Conservation (phyloP, 2,329 filamentous ascomycete genomes). For the Byssochlamys sp. region DNA sequence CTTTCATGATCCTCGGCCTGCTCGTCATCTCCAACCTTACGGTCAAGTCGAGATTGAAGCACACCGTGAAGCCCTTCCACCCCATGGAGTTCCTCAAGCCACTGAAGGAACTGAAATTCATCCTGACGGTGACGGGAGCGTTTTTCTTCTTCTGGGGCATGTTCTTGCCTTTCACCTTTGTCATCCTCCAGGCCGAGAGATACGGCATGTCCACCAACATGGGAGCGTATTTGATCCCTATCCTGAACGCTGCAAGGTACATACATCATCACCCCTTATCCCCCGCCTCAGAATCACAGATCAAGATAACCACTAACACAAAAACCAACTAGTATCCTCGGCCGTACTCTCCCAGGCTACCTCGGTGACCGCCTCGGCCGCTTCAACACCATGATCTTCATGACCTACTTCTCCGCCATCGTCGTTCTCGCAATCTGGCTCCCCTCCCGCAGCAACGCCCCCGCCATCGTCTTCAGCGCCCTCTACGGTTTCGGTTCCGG, state of each 20-base stretch:
- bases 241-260: slow-evolving; percentile 43
- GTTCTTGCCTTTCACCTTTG: slow-evolving; percentile 48
- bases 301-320: not conserved
- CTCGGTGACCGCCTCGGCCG: slow-evolving; percentile 19
- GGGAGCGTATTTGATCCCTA: slow-evolving; percentile 44
- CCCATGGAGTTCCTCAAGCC: slow-evolving; percentile 13
- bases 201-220: slow-evolving; percentile 44
- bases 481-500: slow-evolving; percentile 61
- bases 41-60: slow-evolving; percentile 38
- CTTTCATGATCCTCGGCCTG: slow-evolving; percentile 53
- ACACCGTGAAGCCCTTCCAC: slow-evolving; percentile 9
- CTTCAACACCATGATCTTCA: slow-evolving; percentile 14
- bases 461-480: slow-evolving; percentile 53
- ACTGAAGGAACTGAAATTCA: slow-evolving; percentile 14
- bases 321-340: slow-evolving; percentile 17
- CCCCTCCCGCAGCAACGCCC: slow-evolving; percentile 40
- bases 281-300: not conserved
- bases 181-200: slow-evolving; percentile 37
- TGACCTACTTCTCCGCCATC: slow-evolving; percentile 31
- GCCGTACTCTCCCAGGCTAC: slow-evolving; percentile 23
- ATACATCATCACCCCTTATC: slow-evolving; percentile 12
- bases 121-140: slow-evolving; percentile 11
- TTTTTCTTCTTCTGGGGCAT: slow-evolving; percentile 49
- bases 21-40: slow-evolving; percentile 46
- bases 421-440: slow-evolving; percentile 47